A percentile compares a stretch with the other conserved stretches of the same genome.
These are phyloP conservation scores for Rhodamnia rubescens DNA, from an alignment of 345 rosid genomes.

Conservation along the genomic window DNA sequence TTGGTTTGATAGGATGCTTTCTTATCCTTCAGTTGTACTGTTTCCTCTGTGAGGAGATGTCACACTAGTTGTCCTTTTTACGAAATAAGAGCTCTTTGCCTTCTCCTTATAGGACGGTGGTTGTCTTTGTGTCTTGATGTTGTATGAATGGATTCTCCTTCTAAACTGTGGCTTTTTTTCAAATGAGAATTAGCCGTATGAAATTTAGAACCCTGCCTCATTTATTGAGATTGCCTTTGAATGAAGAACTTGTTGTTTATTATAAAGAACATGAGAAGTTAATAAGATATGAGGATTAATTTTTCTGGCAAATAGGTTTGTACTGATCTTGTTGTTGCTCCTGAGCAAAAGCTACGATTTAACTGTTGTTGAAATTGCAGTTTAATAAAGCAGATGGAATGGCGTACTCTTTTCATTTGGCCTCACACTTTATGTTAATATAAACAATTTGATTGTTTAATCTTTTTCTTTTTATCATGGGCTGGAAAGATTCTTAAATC, in stretches of 20 bases:
- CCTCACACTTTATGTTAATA: not conserved
- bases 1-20: not conserved
- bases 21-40: not conserved
- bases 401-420: not conserved
- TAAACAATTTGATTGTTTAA: not conserved
- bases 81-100: not conserved
- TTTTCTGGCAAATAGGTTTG: not conserved
- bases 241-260: not conserved
- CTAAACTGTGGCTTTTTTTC: not conserved
- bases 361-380: not conserved
- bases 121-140: not conserved
- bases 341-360: not conserved
- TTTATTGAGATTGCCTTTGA: not conserved
- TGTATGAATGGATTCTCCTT: not conserved
- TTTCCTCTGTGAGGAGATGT: not conserved
- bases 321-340: not conserved
- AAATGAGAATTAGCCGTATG: not conserved
- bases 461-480: not conserved
- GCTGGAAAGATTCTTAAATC: not conserved
- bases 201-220: not conserved
- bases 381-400: not conserved
- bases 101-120: not conserved
- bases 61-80: not conserved
- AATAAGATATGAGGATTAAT: not conserved
- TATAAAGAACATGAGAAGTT: not conserved